phyloP scores from a whole-genome alignment of 139 green algal species.

The Spirogloea muscicola region DNA sequence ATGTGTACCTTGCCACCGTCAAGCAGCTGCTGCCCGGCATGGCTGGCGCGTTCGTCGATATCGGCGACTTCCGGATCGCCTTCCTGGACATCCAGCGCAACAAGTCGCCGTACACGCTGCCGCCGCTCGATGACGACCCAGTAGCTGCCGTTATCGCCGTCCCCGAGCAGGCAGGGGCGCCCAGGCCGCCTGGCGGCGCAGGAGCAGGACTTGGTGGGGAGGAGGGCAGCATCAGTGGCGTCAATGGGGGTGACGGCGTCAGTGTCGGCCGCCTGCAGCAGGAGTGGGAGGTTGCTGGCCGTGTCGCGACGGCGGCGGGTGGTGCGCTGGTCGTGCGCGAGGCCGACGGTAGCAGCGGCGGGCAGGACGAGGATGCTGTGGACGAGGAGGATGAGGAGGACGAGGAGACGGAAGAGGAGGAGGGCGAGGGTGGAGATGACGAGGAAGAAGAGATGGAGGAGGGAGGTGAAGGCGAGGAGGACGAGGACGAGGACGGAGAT shows the following conservation, averaged over 20 bases:
- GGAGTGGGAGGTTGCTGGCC: neutral
- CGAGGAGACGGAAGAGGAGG: neutral
- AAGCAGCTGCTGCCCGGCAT: conserved; percentile 26
- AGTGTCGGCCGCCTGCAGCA: neutral
- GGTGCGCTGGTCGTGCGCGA: too few species aligned
- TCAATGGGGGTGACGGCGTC: neutral
- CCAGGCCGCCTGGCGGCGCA: neutral
- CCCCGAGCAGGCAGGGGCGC: neutral
- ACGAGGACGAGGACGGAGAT: conserved; percentile 26
- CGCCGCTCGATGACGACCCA: neutral
- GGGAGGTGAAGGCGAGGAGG: conserved; percentile 1
- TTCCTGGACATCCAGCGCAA: conserved; percentile 31
- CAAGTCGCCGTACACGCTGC: conserved; percentile 11
- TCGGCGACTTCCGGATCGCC: conserved; percentile 1
- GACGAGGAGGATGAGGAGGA: neutral
- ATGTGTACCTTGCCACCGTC: conserved; percentile 36
- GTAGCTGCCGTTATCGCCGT: neutral
- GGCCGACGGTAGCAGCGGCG: too few species aligned
- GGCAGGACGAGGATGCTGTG: neutral
- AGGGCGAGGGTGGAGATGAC: neutral
- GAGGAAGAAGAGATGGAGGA: neutral
- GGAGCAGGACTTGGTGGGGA: neutral
- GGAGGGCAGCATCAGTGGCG: neutral
- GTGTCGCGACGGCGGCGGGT: neutral
- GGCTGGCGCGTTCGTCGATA: conserved; percentile 34